phyloP scores from a whole-genome alignment of 768 basidiomycete species.

The Pleurotus tuoliensis region DNA sequence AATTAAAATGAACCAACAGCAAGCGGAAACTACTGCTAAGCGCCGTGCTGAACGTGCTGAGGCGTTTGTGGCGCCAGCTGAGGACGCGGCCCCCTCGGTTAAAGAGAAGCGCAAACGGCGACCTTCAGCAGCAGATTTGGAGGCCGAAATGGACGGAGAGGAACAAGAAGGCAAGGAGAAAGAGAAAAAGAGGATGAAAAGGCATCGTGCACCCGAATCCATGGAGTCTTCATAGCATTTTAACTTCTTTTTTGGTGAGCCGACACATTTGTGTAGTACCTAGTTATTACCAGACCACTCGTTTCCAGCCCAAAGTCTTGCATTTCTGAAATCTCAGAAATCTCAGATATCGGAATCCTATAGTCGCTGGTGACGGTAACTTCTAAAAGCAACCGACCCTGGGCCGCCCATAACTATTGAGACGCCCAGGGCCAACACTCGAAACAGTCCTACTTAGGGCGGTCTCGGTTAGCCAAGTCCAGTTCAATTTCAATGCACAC shows the following conservation, averaged over 20 bases:
- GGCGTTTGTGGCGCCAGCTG: conserved; percentile 85
- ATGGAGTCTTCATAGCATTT: neutral
- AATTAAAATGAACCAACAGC: conserved; percentile 39
- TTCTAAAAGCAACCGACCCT: no score
- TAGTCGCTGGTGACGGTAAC: no score
- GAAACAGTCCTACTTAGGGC: no score
- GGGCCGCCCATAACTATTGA: no score
- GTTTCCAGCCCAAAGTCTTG: neutral
- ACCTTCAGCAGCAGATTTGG: conserved; percentile 28
- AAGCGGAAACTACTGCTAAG: conserved; percentile 70
- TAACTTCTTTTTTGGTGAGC: neutral
- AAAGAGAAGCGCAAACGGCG: conserved; percentile 71
- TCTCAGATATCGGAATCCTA: no score
- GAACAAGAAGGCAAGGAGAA: conserved; percentile 25
- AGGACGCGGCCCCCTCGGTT: conserved; percentile 66
- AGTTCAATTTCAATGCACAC: no score
- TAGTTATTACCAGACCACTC: neutral
- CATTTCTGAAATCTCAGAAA: no score
- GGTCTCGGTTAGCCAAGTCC: no score
- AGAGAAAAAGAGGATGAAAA: conserved; percentile 29
- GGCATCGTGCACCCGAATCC: conserved; percentile 12
- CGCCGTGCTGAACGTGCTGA: conserved; percentile 80
- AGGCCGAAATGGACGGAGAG: conserved; percentile 39
- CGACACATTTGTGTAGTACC: neutral
- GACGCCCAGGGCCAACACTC: no score